These are phyloP conservation scores for Aciculosporium take DNA, from an alignment of 2,329 filamentous ascomycete species.

Conservation along the genomic window DNA sequence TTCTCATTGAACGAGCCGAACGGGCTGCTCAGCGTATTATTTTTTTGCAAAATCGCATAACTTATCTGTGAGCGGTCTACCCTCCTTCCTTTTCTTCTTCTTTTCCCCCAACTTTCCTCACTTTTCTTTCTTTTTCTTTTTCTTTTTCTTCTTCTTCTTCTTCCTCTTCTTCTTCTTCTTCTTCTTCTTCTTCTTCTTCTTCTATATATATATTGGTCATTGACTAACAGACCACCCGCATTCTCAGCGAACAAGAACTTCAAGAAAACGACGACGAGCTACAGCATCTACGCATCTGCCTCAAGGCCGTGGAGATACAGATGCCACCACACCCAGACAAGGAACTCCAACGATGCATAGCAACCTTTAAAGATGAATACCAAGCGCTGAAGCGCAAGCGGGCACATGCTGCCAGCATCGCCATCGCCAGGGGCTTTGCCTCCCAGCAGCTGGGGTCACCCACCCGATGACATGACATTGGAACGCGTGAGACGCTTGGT, in stretches of 20 bases:
- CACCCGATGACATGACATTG: constrained; percentile 7
- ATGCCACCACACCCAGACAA: constrained; percentile 36
- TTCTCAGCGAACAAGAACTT: constrained; percentile 37
- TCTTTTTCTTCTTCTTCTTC: too few species aligned
- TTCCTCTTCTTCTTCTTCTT: too few species aligned
- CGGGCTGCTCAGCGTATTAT: constrained; percentile 43
- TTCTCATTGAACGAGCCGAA: constrained; percentile 45
- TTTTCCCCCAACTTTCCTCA: too few species aligned
- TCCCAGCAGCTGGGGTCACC: constrained; percentile 14
- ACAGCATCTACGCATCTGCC: constrained; percentile 44
- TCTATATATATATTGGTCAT: too few species aligned
- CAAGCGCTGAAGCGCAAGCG: constrained; percentile 32
- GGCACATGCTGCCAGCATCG: constrained; percentile 18
- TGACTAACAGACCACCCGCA: neutral
- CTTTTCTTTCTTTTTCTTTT: too few species aligned
- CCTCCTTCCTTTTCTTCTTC: too few species aligned
- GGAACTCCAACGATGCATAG: constrained; percentile 44
- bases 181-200: too few species aligned
- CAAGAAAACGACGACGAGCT: constrained; percentile 45
- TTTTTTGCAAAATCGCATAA: constrained; percentile 43
- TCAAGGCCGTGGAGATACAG: constrained; percentile 48
- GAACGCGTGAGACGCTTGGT: too few species aligned
- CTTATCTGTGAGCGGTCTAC: constrained; percentile 42
- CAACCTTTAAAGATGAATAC: constrained; percentile 48
- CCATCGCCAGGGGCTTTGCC: constrained; percentile 15